Evolutionary conservation across 2,329 filamentous ascomycete genomes (phyloP).

Genomic region (Exophiala calicioides): DNA sequence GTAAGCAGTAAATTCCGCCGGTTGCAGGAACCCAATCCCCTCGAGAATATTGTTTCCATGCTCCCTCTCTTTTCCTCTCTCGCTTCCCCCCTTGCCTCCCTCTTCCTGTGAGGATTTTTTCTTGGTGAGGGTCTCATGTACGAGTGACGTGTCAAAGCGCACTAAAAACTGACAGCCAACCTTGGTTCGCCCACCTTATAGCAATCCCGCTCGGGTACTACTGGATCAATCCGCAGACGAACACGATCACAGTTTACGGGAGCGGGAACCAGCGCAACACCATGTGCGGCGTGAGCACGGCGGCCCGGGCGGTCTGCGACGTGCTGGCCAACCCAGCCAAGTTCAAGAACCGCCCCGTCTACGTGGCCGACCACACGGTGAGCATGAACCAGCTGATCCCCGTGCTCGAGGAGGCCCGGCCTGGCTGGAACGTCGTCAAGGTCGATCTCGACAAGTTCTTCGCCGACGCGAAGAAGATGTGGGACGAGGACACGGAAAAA

Average conservation of each 20-base stretch:
- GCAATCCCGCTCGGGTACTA: constrained; percentile 19
- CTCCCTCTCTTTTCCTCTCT: not conserved
- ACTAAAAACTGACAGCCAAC: constrained; percentile 1
- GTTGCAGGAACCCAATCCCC: no score
- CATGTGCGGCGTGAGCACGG: constrained; percentile 15
- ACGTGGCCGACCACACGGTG: constrained; percentile 17
- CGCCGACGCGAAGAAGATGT: constrained; percentile 14
- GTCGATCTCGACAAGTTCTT: constrained; percentile 14
- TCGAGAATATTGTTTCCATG: not conserved
- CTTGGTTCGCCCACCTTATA: not conserved
- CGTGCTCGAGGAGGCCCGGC: constrained; percentile 11
- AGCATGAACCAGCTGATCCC: constrained; percentile 18
- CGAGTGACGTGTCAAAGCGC: not conserved
- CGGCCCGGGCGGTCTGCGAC: constrained; percentile 15
- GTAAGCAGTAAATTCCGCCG: no score
- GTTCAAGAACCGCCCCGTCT: constrained; percentile 12
- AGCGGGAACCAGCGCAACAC: constrained; percentile 15
- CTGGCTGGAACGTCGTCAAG: constrained; percentile 12
- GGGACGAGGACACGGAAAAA: constrained; percentile 15
- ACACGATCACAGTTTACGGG: constrained; percentile 16
- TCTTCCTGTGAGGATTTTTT: not conserved
- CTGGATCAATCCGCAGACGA: constrained; percentile 18
- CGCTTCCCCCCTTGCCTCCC: not conserved
- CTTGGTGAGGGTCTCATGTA: no score
- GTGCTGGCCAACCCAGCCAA: constrained; percentile 9